Evolutionary conservation across 2,329 filamentous ascomycete genomes (phyloP), one percentile per base, ranked within the genome.

Genomic region (Trichocomaceae sp.): DNA sequence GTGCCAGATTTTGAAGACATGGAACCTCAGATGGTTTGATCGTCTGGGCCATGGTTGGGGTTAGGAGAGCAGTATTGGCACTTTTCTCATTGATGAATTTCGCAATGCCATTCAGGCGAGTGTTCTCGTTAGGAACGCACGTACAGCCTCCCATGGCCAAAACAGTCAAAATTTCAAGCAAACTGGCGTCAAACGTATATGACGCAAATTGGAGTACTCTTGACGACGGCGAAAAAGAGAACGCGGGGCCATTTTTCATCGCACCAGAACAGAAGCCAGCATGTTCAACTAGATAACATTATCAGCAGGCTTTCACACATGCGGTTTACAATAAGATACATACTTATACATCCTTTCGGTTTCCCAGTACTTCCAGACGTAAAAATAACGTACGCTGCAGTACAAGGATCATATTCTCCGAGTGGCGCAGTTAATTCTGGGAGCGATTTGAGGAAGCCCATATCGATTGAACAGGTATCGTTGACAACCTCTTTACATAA

Each of bases 191-290:
- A 50, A 80, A 77, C 19, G 77, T 76, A 62, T 78, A 81, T 2
- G 77, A 80, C 0, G 79, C 80, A 55, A 81, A 76, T 58, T 82
- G 79, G 13, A 84, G 77, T 8, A 86, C 81, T 1, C 85, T 75
- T 5, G 83, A 83, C 67, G 67, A 5, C 64, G 69, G 46, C 2
- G 26, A 31, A 41, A 37, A 72, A 67, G 9, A 81, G 64, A 0
- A 56, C 17, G 75, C 73, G 0, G 69, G 63, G 0, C 74, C 77
- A 57, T 82, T 78, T 0, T 72, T 71, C 1, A 72, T 59, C 48
- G 79, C 75, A 0, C 74, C 72, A 0, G 79, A 78, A 1, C 79
- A 77, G 1, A 83, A 71, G 0, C 79, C 75, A 0, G 69, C 69
- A 60, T 86, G 83, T 3, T 77, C 79, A 58, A 83, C 81, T 47